These are phyloP conservation scores for Colletotrichum scovillei DNA, from an alignment of 2,329 filamentous ascomycete species.

Conservation along the genomic window DNA sequence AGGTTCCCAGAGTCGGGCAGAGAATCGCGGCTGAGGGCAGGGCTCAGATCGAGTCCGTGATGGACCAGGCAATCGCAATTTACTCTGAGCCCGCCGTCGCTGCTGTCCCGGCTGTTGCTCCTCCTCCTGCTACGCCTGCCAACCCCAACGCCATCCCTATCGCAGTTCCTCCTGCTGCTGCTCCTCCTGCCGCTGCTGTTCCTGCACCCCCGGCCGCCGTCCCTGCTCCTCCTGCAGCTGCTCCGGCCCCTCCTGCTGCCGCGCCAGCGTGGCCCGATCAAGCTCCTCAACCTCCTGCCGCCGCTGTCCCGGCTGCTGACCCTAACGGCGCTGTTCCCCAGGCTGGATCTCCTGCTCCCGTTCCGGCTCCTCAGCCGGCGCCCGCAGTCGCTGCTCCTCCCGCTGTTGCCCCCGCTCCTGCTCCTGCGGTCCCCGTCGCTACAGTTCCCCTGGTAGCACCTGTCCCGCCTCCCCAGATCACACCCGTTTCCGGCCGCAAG, in stretches of 20 bases:
- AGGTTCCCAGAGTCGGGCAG: slow-evolving; percentile 42
- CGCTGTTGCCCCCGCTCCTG: background rate
- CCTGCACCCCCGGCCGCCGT: background rate
- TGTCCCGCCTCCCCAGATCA: slow-evolving; percentile 19
- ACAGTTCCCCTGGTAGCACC: background rate
- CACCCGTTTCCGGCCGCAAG: slow-evolving; percentile 2
- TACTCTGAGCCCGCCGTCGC: slow-evolving; percentile 28
- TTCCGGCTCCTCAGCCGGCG: background rate
- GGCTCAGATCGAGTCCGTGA: slow-evolving; percentile 37
- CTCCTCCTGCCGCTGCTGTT: background rate
- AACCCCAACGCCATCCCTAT: background rate
- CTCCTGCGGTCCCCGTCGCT: slow-evolving; percentile 5
- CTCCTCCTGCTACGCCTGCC: background rate
- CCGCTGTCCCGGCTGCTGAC: background rate
- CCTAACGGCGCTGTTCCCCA: background rate
- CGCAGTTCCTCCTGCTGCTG: background rate
- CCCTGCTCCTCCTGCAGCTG: background rate
- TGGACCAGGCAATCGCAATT: slow-evolving; percentile 39
- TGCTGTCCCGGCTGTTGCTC: background rate
- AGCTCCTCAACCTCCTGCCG: background rate
- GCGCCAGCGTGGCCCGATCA: background rate
- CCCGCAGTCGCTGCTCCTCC: background rate
- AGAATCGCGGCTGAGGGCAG: slow-evolving; percentile 40
- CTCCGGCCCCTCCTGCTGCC: background rate
- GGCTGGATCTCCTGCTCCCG: background rate